Conservation (phyloP, 179 eudicot genomes). For the Sideroxylon spinosum region DNA sequence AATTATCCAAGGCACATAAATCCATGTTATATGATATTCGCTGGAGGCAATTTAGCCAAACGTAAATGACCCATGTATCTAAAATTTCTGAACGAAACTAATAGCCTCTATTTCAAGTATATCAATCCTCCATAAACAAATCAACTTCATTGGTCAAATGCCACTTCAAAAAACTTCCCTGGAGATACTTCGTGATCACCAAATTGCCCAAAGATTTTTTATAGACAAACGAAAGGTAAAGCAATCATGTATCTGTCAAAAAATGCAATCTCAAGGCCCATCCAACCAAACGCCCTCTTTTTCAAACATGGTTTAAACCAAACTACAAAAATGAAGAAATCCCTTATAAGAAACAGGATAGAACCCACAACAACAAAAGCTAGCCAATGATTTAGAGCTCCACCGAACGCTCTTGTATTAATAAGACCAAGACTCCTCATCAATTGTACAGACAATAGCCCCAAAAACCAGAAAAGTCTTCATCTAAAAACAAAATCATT, state of each 20-base stretch:
- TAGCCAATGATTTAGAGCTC: background rate
- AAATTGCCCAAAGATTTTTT: too few relatives aligned
- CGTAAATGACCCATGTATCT: too few relatives aligned
- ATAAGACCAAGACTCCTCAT: slow-evolving; percentile 4
- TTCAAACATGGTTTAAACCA: background rate
- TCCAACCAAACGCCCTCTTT: background rate
- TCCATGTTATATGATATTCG: too few relatives aligned
- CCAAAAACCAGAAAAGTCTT: background rate
- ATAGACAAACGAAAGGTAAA: background rate
- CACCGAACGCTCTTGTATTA: background rate
- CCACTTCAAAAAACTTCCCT: background rate
- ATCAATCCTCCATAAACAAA: too few relatives aligned
- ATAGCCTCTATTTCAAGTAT: too few relatives aligned
- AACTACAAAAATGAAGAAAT: background rate
- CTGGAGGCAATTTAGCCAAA: too few relatives aligned
- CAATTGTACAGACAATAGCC: slow-evolving; percentile 5
- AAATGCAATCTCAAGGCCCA: background rate
- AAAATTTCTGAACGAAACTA: too few relatives aligned
- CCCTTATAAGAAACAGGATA: slow-evolving; percentile 7
- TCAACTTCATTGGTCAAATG: background rate
- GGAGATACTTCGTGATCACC: background rate
- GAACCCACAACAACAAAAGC: background rate
- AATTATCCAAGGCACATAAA: too few relatives aligned
- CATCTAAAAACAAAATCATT: background rate
- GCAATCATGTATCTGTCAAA: background rate